Evolutionary conservation across 192 early-diverging fungal genomes (phyloP), one percentile per base, ranked within the genome.

Genomic region (Podila clonocystis): DNA sequence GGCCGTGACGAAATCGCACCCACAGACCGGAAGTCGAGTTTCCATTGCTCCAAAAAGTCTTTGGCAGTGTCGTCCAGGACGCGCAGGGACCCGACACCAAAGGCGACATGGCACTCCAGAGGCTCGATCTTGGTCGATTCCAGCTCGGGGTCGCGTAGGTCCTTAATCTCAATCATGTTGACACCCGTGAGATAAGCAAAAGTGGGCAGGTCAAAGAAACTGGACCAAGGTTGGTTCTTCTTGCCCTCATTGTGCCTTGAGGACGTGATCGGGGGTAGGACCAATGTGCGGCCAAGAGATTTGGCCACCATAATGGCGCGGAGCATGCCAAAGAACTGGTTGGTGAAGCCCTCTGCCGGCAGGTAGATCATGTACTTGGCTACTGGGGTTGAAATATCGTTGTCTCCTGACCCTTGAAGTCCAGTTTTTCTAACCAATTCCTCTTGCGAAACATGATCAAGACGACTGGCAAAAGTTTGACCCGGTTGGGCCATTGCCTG

Each of bases 201-300:
- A 0, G 77, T 69, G 8, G 67, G 63, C 15, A 80, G 62, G n/a
- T 80, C 77, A 55, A 80, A 73, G 58, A 52, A 72, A 28, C 38
- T 61, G 33, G 77, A 80, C 77, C 77, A 80, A 5, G 70, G 66
- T 28, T 80, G 77, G 55, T 68, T 68, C 13, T 69, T 38, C n/a
- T 59, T 50, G 24, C 58, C 55, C 1, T 50, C 34, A n/a, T 17
- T 55, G n/a, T 55, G n/a, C 8, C 24, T 26, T 0, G 64, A 69
- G 13, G 24, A 41, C 5, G 70, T 73, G 50, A 80, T 72, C 0
- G 77, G 71, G 9, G 77, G 77, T 5, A 80, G 17, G 62, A 80
- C 66, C 22, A 80, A 62, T 19, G 77, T 80, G 11, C 77, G 70
- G 29, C 60, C 66, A 4, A 80, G 26, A 0, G 70, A 58, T 15